These are phyloP conservation scores for Clonostachys byssicola DNA, from an alignment of 2,329 filamentous ascomycete species.

Conservation along the genomic window DNA sequence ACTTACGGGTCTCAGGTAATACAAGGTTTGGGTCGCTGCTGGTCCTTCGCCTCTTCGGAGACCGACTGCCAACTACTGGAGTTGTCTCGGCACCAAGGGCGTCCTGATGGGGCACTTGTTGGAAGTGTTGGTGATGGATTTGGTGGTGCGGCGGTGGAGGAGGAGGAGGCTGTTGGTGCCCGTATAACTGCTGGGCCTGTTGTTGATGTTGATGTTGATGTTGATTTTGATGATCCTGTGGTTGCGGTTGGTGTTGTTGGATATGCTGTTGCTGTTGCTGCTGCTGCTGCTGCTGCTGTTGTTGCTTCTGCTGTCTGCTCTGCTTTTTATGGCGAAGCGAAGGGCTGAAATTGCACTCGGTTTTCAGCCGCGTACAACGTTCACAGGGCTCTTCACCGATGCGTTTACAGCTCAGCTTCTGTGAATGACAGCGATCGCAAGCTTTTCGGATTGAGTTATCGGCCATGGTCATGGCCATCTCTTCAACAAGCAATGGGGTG, in stretches of 20 bases:
- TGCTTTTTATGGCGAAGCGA: conserved; percentile 31
- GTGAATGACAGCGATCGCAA: conserved; percentile 40
- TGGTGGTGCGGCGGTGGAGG: conserved; percentile 2
- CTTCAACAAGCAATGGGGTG: conserved; percentile 9
- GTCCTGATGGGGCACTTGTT: conserved; percentile 1
- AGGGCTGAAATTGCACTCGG: conserved; percentile 37
- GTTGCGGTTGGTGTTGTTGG: conserved; percentile 3
- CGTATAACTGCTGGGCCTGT: conserved; percentile 7
- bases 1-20: conserved; percentile 28
- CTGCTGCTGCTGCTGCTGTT: conserved; percentile 7
- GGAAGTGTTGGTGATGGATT: conserved; percentile 1
- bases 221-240: conserved; percentile 1
- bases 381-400: conserved; percentile 32
- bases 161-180: conserved; percentile 6
- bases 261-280: conserved; percentile 7
- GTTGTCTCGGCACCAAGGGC: conserved; percentile 5
- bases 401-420: conserved; percentile 41
- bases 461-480: conserved; percentile 24
- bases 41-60: conserved; percentile 30
- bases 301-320: conserved; percentile 13
- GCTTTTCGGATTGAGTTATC: conserved; percentile 34
- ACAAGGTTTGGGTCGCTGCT: conserved; percentile 22
- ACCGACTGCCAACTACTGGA: conserved; percentile 15
- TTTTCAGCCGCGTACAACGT: conserved; percentile 32
- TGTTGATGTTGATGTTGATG: conserved; percentile 13